Conservation (phyloP, 148 eudicot species). For the Camellia lanceoleosa region DNA sequence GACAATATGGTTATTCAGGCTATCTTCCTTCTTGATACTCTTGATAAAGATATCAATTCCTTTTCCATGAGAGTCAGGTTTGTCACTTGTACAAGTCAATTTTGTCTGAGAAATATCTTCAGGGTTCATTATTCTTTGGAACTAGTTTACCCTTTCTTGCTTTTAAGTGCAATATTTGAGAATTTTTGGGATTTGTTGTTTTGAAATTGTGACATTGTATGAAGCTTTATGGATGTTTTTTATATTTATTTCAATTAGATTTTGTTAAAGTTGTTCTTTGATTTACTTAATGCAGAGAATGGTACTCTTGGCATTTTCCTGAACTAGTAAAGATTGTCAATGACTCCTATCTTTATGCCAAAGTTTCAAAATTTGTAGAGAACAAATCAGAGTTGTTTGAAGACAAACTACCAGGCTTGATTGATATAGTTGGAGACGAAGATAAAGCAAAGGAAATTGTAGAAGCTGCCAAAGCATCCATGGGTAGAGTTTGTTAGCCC, state of each 20-base stretch:
- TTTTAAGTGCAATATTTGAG: neutral
- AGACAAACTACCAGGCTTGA: conserved; percentile 63
- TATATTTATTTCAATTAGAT: neutral
- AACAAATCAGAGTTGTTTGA: conserved; percentile 78
- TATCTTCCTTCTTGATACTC: no score
- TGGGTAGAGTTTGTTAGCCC: conserved; percentile 51
- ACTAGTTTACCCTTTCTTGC: neutral
- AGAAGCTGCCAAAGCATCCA: conserved; percentile 96
- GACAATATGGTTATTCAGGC: conserved; percentile 99
- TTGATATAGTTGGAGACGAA: conserved; percentile 85
- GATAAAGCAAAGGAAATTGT: conserved; percentile 95
- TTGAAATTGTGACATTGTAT: neutral
- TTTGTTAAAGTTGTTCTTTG: neutral
- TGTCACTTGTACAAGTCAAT: conserved; percentile 4
- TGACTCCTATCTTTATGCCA: conserved; percentile 89
- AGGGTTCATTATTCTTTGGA: neutral
- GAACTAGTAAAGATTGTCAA: conserved; percentile 84
- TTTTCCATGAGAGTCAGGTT: no score
- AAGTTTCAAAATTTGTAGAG: conserved; percentile 69
- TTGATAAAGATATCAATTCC: no score
- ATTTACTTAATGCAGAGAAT: conserved; percentile 57
- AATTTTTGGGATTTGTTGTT: neutral
- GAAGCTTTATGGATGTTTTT: neutral
- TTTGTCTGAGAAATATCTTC: neutral
- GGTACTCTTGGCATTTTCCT: conserved; percentile 99